Base-by-base conservation (phyloP, 2,329 filamentous ascomycete genomes). In the Aschersonia sp. region DNA sequence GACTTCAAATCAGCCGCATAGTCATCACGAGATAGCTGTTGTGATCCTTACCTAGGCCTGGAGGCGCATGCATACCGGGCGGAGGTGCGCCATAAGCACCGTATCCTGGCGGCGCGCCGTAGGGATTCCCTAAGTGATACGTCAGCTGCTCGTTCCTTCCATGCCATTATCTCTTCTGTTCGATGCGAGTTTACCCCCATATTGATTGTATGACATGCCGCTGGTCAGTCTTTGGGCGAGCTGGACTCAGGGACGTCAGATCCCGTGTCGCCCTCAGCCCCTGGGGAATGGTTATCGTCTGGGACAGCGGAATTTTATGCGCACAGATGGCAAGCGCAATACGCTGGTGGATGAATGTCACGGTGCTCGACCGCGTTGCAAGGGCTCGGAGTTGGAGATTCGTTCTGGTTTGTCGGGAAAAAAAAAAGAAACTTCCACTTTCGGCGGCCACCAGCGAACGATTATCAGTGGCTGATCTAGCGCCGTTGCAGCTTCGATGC, bases 21-120 rank as follows among this genome's bases (percentile, higher is more conserved):
- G 22, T 30, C 10, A 7, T n/a, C 29, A 5, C 31, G 40, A 35
- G 31, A 42, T 46, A 46, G 10, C 5, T 14, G 22, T 30, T 32
- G 45, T 50, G 44, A 29, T 40, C n/a, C 77, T 65, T 75, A 90
- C 87, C 85, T 77, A 88, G 79, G 67, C 86, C 87, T 57, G 87
- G 86, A 58, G 85, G 85, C 57, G 83, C 79, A 54, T 78, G 82
- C 78, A 87, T 83, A 50, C 81, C 81, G 49, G 82, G 82, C 45
- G 78, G 71, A 46, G 67, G 60, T 53, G 68, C 62, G 49, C 83
- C 82, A 57, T 85, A 88, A 48, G 73, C 73, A 55, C 78, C 78
- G 68, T 83, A 94, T 55, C 79, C 77, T 46, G 85, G 85, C 58
- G 85, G 83, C 50, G 78, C 75, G 58, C 83, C 85, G 70, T 88